Evolutionary conservation across 306 rosid species (phyloP), one percentile per base, ranked within the genome.

Genomic region (Cucurbita argyrosperma): DNA sequence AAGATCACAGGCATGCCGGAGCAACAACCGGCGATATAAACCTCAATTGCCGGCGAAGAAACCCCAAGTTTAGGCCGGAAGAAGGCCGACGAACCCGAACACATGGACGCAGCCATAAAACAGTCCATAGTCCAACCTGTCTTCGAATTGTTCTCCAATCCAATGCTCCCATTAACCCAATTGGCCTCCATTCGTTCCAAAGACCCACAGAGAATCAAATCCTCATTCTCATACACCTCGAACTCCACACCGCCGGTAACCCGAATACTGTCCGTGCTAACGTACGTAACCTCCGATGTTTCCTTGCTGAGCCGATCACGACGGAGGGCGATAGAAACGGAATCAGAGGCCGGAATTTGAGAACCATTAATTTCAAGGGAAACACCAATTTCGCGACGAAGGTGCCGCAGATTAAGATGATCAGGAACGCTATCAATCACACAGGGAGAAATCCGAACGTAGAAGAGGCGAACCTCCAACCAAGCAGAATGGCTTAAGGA

Each of bases 11-110:
- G 97, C 79, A 81, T 79, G 0, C 97, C 90, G 0, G 92, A 89
- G 78, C 92, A 89, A 72, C 94, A 88, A 2, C 97, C 97, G 8
- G 97, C 97, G 0, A 92, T 82, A 63, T 92, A 92, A 54, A 92
- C 94, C 79, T 92, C 97, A 0, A 92, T 84, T 6, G 92, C 83
- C 5, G 94, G 96, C 10, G 90, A 78, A 7, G 92, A 88, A 61
- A 88, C 87, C 15, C 90, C 96, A 0, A 92, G 85, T 52, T 85
- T 87, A 11, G 96, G 97, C 83, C 76, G 66, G 45, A 92, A 92
- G 55, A 89, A 92, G 0, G 97, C 88, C 8, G 97, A 92, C 0
- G 84, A 81, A 0, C 90, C 94, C 2, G 87, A 80, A 58, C 85
- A 83, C 19, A 88, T 79, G 0, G 90, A 85, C 35, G 86, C 85